Conservation (phyloP, 2,329 filamentous ascomycete species). For the Stachybotrys chartarum region DNA sequence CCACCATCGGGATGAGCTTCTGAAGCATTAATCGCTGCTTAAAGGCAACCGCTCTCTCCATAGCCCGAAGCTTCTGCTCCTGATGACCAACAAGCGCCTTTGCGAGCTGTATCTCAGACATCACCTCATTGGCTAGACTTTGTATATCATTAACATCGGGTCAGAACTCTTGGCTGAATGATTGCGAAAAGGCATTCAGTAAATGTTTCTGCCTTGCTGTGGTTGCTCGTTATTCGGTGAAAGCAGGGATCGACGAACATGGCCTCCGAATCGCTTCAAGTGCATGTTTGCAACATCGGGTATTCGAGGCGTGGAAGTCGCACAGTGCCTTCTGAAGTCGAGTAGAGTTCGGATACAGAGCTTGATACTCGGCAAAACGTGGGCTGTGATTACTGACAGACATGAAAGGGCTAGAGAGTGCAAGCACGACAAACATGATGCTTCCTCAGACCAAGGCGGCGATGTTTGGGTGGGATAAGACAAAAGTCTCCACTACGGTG, state of each 20-base stretch:
- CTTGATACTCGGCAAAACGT: constrained; percentile 7
- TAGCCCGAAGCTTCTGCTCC: neutral
- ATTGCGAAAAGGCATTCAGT: neutral
- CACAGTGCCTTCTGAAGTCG: neutral
- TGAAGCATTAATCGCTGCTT: neutral
- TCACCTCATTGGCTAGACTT: neutral
- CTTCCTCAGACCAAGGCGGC: constrained; percentile 36
- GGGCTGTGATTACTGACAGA: constrained; percentile 15
- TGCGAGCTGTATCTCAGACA: neutral
- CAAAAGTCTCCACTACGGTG: constrained; percentile 24
- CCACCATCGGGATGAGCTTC: neutral
- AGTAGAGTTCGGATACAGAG: constrained; percentile 24
- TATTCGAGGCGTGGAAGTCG: neutral
- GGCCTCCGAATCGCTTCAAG: constrained; percentile 13
- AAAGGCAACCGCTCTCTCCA: neutral
- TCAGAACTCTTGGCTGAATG: neutral
- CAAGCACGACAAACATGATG: constrained; percentile 31
- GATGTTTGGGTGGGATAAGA: constrained; percentile 26
- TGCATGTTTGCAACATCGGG: neutral
- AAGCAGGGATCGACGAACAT: constrained; percentile 13
- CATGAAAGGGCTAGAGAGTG: constrained; percentile 27
- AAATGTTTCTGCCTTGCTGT: neutral
- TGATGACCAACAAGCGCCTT: neutral
- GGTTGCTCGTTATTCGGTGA: neutral
- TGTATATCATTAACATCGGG: neutral